Conservation (phyloP, 768 basidiomycete species). For the Suillus discolor region DNA sequence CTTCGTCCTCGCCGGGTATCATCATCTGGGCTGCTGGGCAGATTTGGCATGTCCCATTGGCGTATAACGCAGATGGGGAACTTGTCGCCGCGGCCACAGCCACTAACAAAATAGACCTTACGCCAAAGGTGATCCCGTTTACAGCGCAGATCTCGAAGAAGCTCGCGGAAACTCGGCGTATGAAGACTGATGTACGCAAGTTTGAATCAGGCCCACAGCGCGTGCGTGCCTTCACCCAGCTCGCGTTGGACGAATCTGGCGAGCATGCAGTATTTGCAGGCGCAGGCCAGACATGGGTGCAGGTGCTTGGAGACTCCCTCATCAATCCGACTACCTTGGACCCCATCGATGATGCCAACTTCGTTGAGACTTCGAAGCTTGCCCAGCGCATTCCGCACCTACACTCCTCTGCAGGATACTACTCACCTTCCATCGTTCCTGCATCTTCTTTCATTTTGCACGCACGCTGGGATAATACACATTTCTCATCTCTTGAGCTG, state of each 20-base stretch:
- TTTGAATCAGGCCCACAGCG: slow-evolving; percentile 59
- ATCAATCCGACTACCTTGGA: slow-evolving; percentile 26
- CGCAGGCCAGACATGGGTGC: slow-evolving; percentile 60
- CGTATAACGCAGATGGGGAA: slow-evolving; percentile 55
- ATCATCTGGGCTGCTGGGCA: slow-evolving; percentile 78
- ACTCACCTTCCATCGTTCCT: slow-evolving; percentile 61
- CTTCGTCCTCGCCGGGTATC: slow-evolving; percentile 48
- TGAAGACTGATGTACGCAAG: slow-evolving; percentile 51
- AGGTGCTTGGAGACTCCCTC: slow-evolving; percentile 47
- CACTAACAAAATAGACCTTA: neutral
- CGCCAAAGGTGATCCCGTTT: slow-evolving; percentile 57
- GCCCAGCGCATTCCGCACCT: slow-evolving; percentile 51
- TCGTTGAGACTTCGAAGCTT: slow-evolving; percentile 25
- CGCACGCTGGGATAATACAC: slow-evolving; percentile 65
- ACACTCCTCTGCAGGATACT: slow-evolving; percentile 53
- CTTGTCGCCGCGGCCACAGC: slow-evolving; percentile 34
- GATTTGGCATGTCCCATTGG: slow-evolving; percentile 63
- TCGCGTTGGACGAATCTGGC: slow-evolving; percentile 58
- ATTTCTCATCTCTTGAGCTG: slow-evolving; percentile 67
- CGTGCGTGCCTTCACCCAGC: slow-evolving; percentile 62
- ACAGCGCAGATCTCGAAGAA: slow-evolving; percentile 63
- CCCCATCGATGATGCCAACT: neutral
- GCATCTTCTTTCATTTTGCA: slow-evolving; percentile 55
- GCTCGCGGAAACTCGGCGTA: slow-evolving; percentile 59
- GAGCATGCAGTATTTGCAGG: slow-evolving; percentile 62